Evolutionary conservation across 805 yeast genomes (phyloP).

Genomic region (Hanseniaspora lachancei): DNA sequence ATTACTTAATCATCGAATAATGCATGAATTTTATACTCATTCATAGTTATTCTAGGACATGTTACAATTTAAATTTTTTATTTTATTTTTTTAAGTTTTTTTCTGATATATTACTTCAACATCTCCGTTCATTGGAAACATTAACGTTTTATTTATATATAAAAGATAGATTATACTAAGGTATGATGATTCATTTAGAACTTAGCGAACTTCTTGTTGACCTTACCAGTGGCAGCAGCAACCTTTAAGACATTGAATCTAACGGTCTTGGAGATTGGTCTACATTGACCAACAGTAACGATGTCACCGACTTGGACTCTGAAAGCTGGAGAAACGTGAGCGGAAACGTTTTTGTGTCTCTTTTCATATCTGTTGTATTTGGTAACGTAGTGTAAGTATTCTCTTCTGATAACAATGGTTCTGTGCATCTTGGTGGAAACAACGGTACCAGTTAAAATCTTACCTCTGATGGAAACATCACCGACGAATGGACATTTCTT

Average conservation of each 20-base stretch:
- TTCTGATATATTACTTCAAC: constrained; percentile 1
- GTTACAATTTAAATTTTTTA: neutral
- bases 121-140: neutral
- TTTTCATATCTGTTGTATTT: constrained; percentile 99
- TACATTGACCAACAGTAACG: constrained; percentile 99
- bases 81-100: neutral
- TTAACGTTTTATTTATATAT: neutral
- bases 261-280: constrained; percentile 99
- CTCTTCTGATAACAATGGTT: constrained; percentile 99
- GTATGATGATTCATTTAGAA: constrained; percentile 43
- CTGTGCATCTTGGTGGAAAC: constrained; percentile 99
- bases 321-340: constrained; percentile 99
- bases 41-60: too few species aligned
- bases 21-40: too few species aligned
- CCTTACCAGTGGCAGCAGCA: constrained; percentile 72
- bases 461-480: constrained; percentile 96
- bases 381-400: constrained; percentile 98
- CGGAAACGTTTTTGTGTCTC: constrained; percentile 99
- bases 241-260: constrained; percentile 99
- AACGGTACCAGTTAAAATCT: constrained; percentile 97
- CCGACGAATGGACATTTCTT: constrained; percentile 99
- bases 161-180: neutral
- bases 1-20: too few species aligned
- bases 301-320: constrained; percentile 98
- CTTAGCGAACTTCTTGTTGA: constrained; percentile 91